phyloP scores from a whole-genome alignment of 106 monocot genomes.

The Phalaenopsis equestris region DNA sequence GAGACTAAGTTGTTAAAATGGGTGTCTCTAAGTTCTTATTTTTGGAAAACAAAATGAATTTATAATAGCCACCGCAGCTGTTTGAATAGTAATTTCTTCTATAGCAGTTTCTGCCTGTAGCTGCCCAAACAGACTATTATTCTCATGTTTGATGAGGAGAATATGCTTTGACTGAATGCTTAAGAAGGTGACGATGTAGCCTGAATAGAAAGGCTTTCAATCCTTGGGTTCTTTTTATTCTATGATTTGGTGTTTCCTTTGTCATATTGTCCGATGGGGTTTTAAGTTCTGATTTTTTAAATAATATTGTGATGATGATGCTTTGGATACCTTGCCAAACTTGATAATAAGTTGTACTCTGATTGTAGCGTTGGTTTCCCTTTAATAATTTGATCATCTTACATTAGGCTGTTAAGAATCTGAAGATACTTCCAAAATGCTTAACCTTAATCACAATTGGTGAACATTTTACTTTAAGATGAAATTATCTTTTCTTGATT shows the following conservation, averaged over 20 bases:
- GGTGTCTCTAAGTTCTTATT: too few relatives aligned
- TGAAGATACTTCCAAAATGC: background rate
- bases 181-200: background rate
- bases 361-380: background rate
- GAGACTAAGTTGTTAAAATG: too few relatives aligned
- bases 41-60: too few relatives aligned
- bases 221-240: background rate
- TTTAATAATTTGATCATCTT: background rate
- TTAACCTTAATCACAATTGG: too few relatives aligned
- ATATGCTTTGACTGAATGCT: background rate
- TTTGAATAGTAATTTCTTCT: too few relatives aligned
- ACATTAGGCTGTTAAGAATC: background rate
- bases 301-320: background rate
- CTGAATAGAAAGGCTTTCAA: background rate
- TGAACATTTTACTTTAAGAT: too few relatives aligned
- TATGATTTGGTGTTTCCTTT: background rate
- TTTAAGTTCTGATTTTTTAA: background rate
- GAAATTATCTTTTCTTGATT: too few relatives aligned
- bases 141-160: background rate
- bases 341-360: background rate
- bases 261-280: background rate
- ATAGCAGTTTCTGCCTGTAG: too few relatives aligned
- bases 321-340: background rate
- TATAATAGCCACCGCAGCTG: too few relatives aligned
- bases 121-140: background rate